Evolutionary conservation across 73 alveolate genomes (phyloP).

Genomic region (Stentor coeruleus): DNA sequence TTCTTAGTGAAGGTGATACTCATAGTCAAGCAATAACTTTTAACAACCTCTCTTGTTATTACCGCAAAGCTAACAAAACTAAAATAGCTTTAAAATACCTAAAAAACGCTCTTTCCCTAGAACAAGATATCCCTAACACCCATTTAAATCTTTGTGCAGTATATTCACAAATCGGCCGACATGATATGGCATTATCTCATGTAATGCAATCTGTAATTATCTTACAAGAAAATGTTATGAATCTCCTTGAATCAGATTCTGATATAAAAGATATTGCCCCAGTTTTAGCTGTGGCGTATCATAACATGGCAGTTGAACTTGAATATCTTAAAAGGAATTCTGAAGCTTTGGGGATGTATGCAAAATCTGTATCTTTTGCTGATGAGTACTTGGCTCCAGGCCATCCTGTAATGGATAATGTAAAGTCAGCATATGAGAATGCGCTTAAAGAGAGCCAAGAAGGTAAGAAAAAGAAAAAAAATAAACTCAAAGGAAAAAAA

Average conservation of each 20-base stretch:
- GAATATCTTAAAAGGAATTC: slow-evolving; percentile 67
- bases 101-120: slow-evolving; percentile 69
- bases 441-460: slow-evolving; percentile 35
- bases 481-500: background rate
- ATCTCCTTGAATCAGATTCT: slow-evolving; percentile 33
- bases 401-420: slow-evolving; percentile 44
- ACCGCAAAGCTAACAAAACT: slow-evolving; percentile 62
- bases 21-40: slow-evolving; percentile 74
- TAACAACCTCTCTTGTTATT: slow-evolving; percentile 81
- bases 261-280: slow-evolving; percentile 68
- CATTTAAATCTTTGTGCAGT: slow-evolving; percentile 86
- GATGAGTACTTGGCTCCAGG: slow-evolving; percentile 44
- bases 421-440: slow-evolving; percentile 36
- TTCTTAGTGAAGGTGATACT: slow-evolving; percentile 53
- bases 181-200: slow-evolving; percentile 76
- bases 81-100: slow-evolving; percentile 68
- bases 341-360: slow-evolving; percentile 61
- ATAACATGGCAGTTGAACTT: slow-evolving; percentile 80
- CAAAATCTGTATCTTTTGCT: slow-evolving; percentile 63
- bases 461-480: background rate
- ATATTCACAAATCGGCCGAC: slow-evolving; percentile 59
- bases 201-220: slow-evolving; percentile 37
- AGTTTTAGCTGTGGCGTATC: slow-evolving; percentile 79
- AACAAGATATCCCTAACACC: slow-evolving; percentile 64
- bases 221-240: slow-evolving; percentile 17